phyloP scores from a whole-genome alignment of 352 stramenopile species.

The Pythium pyrilobum region DNA sequence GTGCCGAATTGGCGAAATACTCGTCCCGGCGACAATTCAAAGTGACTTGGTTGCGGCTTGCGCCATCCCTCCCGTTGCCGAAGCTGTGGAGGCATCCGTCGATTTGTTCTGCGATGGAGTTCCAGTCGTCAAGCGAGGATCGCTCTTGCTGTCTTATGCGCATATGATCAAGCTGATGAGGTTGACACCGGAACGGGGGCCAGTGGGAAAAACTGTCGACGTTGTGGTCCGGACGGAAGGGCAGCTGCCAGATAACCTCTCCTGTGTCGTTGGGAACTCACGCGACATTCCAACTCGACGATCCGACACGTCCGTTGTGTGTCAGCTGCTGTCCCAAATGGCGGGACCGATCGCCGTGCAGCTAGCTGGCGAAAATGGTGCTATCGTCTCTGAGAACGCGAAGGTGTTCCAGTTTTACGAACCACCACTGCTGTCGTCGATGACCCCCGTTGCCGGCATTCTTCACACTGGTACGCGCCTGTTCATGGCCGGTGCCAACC shows the following conservation, averaged over 20 bases:
- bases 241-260: neutral
- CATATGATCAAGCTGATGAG: slow-evolving; percentile 3
- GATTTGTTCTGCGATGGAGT: slow-evolving; percentile 1
- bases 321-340: neutral
- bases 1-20: slow-evolving; percentile 2
- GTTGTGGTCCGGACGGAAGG: neutral
- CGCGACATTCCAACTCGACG: neutral
- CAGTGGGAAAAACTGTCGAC: neutral
- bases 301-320: neutral
- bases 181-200: slow-evolving; percentile 1
- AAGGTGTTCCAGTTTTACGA: slow-evolving; percentile 16
- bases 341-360: neutral
- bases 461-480: slow-evolving; percentile 15
- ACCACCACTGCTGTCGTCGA: neutral
- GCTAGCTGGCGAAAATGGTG: slow-evolving; percentile 1
- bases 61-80: slow-evolving; percentile 1
- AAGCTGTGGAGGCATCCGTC: slow-evolving; percentile 8
- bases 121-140: neutral
- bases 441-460: slow-evolving; percentile 7
- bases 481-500: slow-evolving; percentile 4
- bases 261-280: slow-evolving; percentile 7
- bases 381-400: slow-evolving; percentile 14
- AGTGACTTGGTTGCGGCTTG: neutral
- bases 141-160: slow-evolving; percentile 8
- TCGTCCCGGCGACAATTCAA: neutral